phyloP scores from a whole-genome alignment of 345 rosid genomes.

The Pseudoturritis turrita region DNA sequence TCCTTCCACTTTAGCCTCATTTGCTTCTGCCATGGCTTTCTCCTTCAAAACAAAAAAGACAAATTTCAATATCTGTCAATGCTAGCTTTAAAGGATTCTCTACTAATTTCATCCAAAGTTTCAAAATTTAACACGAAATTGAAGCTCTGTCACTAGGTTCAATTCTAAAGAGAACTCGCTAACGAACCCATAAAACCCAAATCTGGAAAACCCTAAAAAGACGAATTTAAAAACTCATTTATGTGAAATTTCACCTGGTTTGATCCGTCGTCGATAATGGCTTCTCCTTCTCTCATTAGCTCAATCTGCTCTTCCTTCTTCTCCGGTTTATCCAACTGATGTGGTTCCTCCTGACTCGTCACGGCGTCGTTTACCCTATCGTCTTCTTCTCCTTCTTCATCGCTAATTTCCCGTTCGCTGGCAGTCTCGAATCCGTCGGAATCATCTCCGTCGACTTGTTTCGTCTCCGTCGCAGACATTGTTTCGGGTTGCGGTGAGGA shows the following conservation, averaged over 20 bases:
- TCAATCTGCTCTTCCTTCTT: slow-evolving; percentile 13
- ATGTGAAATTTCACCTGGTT: slow-evolving; percentile 33
- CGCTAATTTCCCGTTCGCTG: slow-evolving; percentile 67
- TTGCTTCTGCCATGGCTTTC: slow-evolving; percentile 58
- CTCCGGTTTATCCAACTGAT: slow-evolving; percentile 1
- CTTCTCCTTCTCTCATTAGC: slow-evolving; percentile 9
- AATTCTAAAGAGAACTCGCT: background rate
- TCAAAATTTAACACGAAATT: background rate
- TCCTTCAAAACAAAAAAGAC: slow-evolving; percentile 26
- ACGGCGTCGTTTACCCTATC: background rate
- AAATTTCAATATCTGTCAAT: background rate
- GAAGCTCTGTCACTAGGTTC: background rate
- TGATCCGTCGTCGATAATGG: slow-evolving; percentile 31
- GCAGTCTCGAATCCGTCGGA: slow-evolving; percentile 94
- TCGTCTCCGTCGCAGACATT: slow-evolving; percentile 25
- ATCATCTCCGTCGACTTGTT: slow-evolving; percentile 36
- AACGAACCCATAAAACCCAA: slow-evolving; percentile 13
- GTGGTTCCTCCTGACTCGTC: slow-evolving; percentile 10
- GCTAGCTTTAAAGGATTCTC: background rate
- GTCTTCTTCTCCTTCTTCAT: slow-evolving; percentile 34
- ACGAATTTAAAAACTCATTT: background rate
- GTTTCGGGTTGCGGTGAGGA: background rate
- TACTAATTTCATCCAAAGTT: background rate
- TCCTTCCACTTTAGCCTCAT: slow-evolving; percentile 78
- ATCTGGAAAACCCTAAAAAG: slow-evolving; percentile 2